Base-by-base conservation (phyloP, 2,329 filamentous ascomycete genomes). In the Lachnellula willkommii region DNA sequence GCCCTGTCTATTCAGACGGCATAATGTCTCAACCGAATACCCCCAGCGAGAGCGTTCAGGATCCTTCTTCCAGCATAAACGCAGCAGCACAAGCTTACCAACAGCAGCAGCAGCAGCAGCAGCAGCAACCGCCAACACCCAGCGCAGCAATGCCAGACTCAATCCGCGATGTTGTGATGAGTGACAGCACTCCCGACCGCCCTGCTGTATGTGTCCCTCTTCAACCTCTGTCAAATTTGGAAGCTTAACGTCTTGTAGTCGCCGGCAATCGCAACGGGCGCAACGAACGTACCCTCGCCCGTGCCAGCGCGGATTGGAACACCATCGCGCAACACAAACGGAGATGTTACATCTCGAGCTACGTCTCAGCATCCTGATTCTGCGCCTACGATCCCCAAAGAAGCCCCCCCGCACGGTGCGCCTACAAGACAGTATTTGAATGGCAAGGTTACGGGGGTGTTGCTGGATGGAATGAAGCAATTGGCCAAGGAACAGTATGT, bases 391-490 rank as follows among this genome's bases (percentile, higher is more conserved):
- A 79, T 86, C 70, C 84, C 84, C 1, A 71, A 78, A 12, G 80
- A 86, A 66, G 79, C 83, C 14, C 77, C 81, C 1, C 72, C 79
- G 1, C 84, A 89, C 65, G 87, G 87, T 47, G 87, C 87, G 22
- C 83, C 85, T 1, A 83, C 83, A 5, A 80, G 88, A 46, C 79
- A 82, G 65, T 91, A 90, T 69, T 72, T 91, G 63, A 90, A 90
- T 66, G 77, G 79, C 49, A 88, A 84, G 64, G 80, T 91, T 42
- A 88, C 86, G 0, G 81, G 81, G 1, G 79, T 81, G 26, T 66
- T 91, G 56, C 73, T 90, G 40, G 87, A 90, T 65, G 88, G 87
- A 24, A 88, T 91, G 85, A 90, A 90, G 73, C 71, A 79, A 53
- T 69, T 91, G 58, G 85, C 85, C 4, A 84, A 81, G 63, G 84